Evolutionary conservation across 352 stramenopile genomes (phyloP), one percentile per base, ranked within the genome.

Genomic region (Pythium aristosporum): DNA sequence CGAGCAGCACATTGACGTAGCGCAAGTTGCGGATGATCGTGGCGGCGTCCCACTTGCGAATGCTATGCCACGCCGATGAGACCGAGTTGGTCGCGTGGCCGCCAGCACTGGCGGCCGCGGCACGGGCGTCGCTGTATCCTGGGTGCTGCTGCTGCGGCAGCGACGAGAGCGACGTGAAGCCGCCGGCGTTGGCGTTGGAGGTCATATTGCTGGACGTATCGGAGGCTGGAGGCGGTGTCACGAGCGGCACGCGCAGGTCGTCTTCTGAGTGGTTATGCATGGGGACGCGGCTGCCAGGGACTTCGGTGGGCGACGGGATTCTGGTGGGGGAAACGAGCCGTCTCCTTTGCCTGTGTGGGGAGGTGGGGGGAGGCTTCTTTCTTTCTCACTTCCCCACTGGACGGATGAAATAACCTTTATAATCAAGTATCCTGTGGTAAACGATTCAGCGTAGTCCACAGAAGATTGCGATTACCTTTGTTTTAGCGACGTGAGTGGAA

Each of bases 1-100:
- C 82, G 44, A 95, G 71, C 20, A 92, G 57, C 42, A 94, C 83
- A 65, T 95, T 95, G 18, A 89, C 69, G 70, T 94, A 94, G 63
- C 87, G 84, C 63, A 92, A 71, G 61, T 90, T 92, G 43, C 84
- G 84, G 71, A 92, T 85, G 36, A 94, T 72, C 49, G 77, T 85
- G 32, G 74, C 52, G 21, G 80, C 85, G 49, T 93, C 77, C 81
- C 85, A 85, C 54, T 73, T 72, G 63, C 82, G 85, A 44, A 94
- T 71, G 56, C 81, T 59, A 20, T 59, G 34, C 56, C 49, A 71
- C 20, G 50, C 46, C 37, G 53, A 61, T 16, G 48, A 30, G 48
- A 62, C 57, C 37, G 61, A 58, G 61, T 68, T 62, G 52, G 43
- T 56, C 32, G 52, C 52, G 61, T 68, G 49, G 44, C 52, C 46